Percentiles rank a stretch among this genome's conserved stretches.
Conservation (phyloP, 768 basidiomycete genomes). For the Russula earlei region DNA sequence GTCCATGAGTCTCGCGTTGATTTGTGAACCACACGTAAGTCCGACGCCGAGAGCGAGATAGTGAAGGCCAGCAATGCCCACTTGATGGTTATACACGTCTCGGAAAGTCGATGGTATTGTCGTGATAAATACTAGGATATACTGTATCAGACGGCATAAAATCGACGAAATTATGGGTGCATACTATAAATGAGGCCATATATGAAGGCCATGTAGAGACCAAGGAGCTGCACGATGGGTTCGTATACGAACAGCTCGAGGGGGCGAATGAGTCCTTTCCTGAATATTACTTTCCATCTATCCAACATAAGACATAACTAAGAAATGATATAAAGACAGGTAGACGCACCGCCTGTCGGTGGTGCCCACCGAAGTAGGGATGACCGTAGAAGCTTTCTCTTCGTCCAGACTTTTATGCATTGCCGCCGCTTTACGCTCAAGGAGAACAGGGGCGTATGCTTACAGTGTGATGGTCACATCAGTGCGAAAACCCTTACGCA, state of each 20-base stretch:
- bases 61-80: constrained; percentile 56
- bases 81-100: constrained; percentile 40
- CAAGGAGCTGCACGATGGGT: constrained; percentile 59
- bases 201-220: constrained; percentile 58
- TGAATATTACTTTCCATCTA: constrained; percentile 46
- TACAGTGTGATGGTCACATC: not conserved
- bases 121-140: constrained; percentile 52
- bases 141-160: not conserved
- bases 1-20: constrained; percentile 52
- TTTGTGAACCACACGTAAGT: constrained; percentile 37
- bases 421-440: constrained; percentile 42
- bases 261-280: constrained; percentile 51
- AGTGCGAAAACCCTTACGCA: not conserved
- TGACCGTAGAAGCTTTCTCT: constrained; percentile 34
- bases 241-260: constrained; percentile 52
- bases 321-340: not conserved
- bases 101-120: constrained; percentile 53
- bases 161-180: not conserved
- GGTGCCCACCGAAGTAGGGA: constrained; percentile 41
- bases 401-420: constrained; percentile 38
- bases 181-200: constrained; percentile 33
- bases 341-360: constrained; percentile 35
- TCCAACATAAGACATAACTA: not conserved
- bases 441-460: constrained; percentile 27
- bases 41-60: constrained; percentile 67